Percentiles rank a stretch among this genome's conserved stretches.
Conservation (phyloP, 1,139 yeast species). For the Candida tetrigidarum region DNA sequence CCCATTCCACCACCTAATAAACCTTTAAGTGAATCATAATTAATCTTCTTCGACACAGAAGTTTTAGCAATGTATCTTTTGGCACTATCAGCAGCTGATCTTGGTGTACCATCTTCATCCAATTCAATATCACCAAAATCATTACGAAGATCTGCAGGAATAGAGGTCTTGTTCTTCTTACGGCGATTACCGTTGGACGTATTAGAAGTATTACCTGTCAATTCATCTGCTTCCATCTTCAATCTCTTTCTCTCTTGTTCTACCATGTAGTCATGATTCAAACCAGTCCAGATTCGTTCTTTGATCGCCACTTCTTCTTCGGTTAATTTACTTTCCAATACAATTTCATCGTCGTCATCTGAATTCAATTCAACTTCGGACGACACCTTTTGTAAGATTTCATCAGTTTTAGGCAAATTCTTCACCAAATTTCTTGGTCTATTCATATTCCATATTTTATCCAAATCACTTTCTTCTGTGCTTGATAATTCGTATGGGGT, state of each 20-base stretch:
- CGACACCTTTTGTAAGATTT: conserved; percentile 54
- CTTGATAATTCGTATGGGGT: conserved; percentile 18
- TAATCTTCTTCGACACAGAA: conserved; percentile 83
- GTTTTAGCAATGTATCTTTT: conserved; percentile 70
- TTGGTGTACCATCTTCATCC: conserved; percentile 50
- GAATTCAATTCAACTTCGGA: conserved; percentile 62
- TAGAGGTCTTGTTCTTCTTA: conserved; percentile 36
- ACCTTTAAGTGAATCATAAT: conserved; percentile 75
- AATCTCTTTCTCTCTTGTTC: conserved; percentile 86
- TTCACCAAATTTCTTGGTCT: conserved; percentile 58
- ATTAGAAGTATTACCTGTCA: conserved; percentile 72
- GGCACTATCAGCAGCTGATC: conserved; percentile 74
- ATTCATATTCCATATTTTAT: conserved; percentile 28
- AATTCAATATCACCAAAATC: conserved; percentile 45
- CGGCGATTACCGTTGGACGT: conserved; percentile 30
- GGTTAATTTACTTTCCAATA: conserved; percentile 59
- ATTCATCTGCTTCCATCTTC: conserved; percentile 83
- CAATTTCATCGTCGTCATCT: conserved; percentile 82
- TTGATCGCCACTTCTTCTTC: conserved; percentile 71
- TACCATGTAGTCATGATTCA: conserved; percentile 81
- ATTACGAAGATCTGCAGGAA: conserved; percentile 26
- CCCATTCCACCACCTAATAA: conserved; percentile 29
- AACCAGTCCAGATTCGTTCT: conserved; percentile 85
- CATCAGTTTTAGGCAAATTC: conserved; percentile 57
- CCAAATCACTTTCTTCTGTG: conserved; percentile 12